phyloP scores from a whole-genome alignment of 306 rosid species.

The Vigna reflexopilosa region DNA sequence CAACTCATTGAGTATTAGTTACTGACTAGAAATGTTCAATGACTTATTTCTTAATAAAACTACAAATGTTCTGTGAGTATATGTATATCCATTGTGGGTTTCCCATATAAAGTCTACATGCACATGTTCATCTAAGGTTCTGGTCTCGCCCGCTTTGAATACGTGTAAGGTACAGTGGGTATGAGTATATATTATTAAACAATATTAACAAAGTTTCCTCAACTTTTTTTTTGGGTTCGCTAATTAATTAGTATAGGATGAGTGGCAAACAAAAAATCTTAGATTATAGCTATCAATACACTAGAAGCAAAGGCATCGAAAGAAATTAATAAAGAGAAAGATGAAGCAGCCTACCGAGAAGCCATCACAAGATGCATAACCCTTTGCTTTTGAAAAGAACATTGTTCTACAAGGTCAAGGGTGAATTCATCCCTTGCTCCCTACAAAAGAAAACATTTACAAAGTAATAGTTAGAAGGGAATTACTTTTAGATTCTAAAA shows the following conservation, averaged over 20 bases:
- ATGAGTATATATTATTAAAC: background rate
- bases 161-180: background rate
- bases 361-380: conserved; percentile 95
- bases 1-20: background rate
- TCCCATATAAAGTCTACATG: background rate
- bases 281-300: conserved; percentile 24
- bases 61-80: background rate
- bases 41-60: background rate
- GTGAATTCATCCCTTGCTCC: conserved; percentile 93
- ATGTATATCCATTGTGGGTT: background rate
- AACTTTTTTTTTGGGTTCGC: background rate
- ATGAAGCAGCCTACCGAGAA: conserved; percentile 74
- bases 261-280: background rate
- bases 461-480: conserved; percentile 22
- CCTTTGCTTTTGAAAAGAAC: conserved; percentile 93
- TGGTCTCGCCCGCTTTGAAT: background rate
- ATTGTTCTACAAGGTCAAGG: conserved; percentile 97
- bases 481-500: conserved; percentile 26
- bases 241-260: background rate
- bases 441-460: conserved; percentile 45
- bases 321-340: conserved; percentile 31
- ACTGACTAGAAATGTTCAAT: background rate
- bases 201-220: too few relatives aligned
- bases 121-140: too few relatives aligned
- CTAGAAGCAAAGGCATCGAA: conserved; percentile 22